Percentiles rank a stretch among this genome's conserved stretches.
phyloP scores from a whole-genome alignment of 2,329 filamentous ascomycete genomes.

The Pleoardoris graminearum region DNA sequence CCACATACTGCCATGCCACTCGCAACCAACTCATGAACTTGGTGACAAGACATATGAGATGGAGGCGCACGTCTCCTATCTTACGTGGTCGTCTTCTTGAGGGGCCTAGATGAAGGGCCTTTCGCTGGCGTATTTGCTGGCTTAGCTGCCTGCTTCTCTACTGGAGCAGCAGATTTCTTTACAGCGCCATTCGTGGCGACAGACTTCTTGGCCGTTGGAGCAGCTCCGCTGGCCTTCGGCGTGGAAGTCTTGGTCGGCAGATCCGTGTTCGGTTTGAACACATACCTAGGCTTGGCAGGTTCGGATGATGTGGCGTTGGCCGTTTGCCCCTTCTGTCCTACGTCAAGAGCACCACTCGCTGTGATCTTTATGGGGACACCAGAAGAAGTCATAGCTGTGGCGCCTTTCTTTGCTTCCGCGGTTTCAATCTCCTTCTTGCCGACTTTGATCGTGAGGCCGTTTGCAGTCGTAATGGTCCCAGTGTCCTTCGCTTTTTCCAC shows the following conservation, averaged over 20 bases:
- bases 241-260: background rate
- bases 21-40: too few relatives aligned
- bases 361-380: conserved; percentile 41
- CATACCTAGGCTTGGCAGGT: conserved; percentile 14
- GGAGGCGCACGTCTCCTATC: background rate
- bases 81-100: conserved; percentile 2
- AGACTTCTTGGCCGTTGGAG: conserved; percentile 11
- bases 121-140: conserved; percentile 1
- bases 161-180: conserved; percentile 8
- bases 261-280: conserved; percentile 10
- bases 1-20: too few relatives aligned
- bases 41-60: too few relatives aligned
- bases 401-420: conserved; percentile 32
- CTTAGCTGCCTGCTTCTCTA: conserved; percentile 8
- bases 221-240: background rate
- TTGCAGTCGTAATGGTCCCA: conserved; percentile 34
- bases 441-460: conserved; percentile 36
- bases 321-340: conserved; percentile 20
- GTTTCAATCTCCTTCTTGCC: conserved; percentile 39
- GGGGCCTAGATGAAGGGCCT: background rate
- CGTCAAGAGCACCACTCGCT: conserved; percentile 27
- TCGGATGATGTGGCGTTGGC: conserved; percentile 1
- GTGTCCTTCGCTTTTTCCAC: conserved; percentile 39
- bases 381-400: conserved; percentile 31
- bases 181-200: background rate